phyloP scores from a whole-genome alignment of 2,329 filamentous ascomycete genomes.

The Beauveria sp. region DNA sequence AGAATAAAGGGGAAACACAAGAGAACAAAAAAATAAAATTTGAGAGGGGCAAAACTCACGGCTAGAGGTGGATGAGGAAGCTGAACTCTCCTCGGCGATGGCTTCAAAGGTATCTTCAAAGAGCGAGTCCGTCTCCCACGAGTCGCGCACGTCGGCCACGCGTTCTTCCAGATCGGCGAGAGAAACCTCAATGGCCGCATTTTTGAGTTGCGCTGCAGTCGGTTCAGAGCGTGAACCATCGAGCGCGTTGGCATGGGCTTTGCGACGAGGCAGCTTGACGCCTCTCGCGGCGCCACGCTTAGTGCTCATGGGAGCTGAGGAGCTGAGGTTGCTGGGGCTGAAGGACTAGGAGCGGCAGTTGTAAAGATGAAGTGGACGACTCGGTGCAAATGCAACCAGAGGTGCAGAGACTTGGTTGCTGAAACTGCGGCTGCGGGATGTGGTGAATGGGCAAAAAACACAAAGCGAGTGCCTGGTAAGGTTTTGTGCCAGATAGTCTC shows the following conservation, averaged over 20 bases:
- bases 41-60: slow-evolving; percentile 29
- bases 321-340: not conserved
- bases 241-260: slow-evolving; percentile 28
- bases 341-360: not conserved
- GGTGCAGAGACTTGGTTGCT: not conserved
- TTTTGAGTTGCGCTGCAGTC: slow-evolving; percentile 28
- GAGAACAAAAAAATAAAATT: not conserved
- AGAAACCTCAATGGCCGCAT: slow-evolving; percentile 27
- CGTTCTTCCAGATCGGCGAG: slow-evolving; percentile 42
- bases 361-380: not conserved
- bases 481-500: not conserved
- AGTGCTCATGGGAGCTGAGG: slow-evolving; percentile 19
- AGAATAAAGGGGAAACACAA: not conserved
- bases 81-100: slow-evolving; percentile 39
- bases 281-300: slow-evolving; percentile 23
- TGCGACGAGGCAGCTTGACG: slow-evolving; percentile 25
- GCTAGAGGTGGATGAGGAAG: slow-evolving; percentile 33
- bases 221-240: slow-evolving; percentile 27
- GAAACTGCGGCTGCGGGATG: not conserved
- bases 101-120: slow-evolving; percentile 56
- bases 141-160: slow-evolving; percentile 43
- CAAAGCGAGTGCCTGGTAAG: not conserved
- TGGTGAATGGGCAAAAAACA: not conserved
- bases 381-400: not conserved
- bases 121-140: slow-evolving; percentile 57